phyloP scores from a whole-genome alignment of 2,329 filamentous ascomycete genomes.

The Huntiella decipiens region DNA sequence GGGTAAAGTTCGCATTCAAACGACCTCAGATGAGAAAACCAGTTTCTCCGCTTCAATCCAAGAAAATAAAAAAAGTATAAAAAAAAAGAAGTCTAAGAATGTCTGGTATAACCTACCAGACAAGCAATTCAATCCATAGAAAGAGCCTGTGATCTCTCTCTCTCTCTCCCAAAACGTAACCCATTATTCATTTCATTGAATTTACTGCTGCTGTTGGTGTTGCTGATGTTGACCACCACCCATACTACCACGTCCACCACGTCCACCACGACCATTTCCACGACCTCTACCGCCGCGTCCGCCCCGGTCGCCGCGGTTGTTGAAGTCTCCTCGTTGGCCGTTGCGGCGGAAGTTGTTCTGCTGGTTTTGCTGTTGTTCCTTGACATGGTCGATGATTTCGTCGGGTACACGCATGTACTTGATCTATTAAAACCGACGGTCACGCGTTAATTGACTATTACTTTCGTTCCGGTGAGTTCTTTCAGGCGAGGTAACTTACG shows the following conservation, averaged over 20 bases:
- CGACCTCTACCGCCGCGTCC: conserved; percentile 31
- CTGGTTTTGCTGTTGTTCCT: conserved; percentile 72
- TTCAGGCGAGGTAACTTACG: conserved; percentile 33
- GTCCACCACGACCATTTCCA: conserved; percentile 21
- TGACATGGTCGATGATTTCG: conserved; percentile 86
- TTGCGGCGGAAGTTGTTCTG: conserved; percentile 40
- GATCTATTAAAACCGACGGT: conserved; percentile 41
- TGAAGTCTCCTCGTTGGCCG: conserved; percentile 36
- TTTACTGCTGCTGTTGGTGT: no score
- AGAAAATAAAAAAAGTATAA: no score
- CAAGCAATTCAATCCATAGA: no score
- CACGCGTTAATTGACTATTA: not conserved
- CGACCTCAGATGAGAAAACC: no score
- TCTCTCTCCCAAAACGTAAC: no score
- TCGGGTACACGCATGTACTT: conserved; percentile 95
- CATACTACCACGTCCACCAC: conserved; percentile 8
- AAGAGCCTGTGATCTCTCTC: no score
- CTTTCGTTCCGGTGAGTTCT: not conserved
- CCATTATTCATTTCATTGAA: no score
- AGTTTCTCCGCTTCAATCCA: no score
- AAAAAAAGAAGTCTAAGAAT: no score
- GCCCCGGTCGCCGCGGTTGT: conserved; percentile 35
- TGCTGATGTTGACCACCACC: no score
- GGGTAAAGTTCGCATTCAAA: no score
- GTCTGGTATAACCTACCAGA: no score